Evolutionary conservation across 2,329 filamentous ascomycete genomes (phyloP), one percentile per base, ranked within the genome.

Genomic region (Colletotrichum salicis): DNA sequence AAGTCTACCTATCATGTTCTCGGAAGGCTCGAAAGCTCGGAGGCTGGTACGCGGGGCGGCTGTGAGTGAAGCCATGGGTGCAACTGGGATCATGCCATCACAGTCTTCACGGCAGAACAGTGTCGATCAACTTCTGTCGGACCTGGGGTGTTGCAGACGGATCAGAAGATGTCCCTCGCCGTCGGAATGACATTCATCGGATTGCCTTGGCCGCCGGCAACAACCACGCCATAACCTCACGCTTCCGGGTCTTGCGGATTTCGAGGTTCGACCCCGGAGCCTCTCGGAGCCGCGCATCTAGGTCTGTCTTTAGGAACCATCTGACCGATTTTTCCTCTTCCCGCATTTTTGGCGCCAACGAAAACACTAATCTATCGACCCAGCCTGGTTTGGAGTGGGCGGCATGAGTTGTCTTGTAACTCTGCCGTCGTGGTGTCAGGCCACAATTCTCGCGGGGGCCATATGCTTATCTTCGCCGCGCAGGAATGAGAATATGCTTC

Each of bases 41-140:
- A 48, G 41, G 41, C 19, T 48, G 41, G 41, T n/a, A 48, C 41
- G 41, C 41, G 15, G 41, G 41, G 8, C 41, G 19, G 41, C 31
- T 35, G 37, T 33, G 27, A 33, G 48, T 8, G 22, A 35, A 22
- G 29, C 24, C 59, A 54, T 64, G 45, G 12, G n/a, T 19, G 12
- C 58, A 59, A 33, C 58, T n/a, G 22, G 64, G 64, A 68, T 63
- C 57, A 59, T 68, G 63, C 69, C 64, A 63, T 71, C 69, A 59
- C 59, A 27, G 45, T 33, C n/a, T 41, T 45, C 58, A 61, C 37
- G 22, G 27, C 58, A 52, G n/a, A 52, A 24, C 41, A 45, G 10
- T 29, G n/a, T 52, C 45, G 48, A 52, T 19, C 52, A 27, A 24
- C n/a, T 22, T 37, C 31, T 11, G 37, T 64, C 45, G 62, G 54